Percentiles rank a stretch among this genome's conserved stretches.
These are phyloP conservation scores for Haplosporangium sp. DNA, from an alignment of 371 early-diverging fungal genomes.

Conservation along the genomic window DNA sequence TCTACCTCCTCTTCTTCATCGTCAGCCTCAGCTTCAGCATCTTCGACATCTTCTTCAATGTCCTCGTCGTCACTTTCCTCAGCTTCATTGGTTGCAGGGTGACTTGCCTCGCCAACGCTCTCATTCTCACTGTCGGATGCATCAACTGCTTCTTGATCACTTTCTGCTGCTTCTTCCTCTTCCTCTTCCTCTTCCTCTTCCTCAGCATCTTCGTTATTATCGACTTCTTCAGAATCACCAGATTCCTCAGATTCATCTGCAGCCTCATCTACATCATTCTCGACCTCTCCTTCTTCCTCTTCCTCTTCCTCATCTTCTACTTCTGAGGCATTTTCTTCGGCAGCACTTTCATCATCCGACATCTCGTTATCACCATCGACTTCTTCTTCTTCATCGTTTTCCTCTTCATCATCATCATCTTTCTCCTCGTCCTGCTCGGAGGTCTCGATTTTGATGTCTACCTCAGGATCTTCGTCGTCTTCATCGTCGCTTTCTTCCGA, in stretches of 20 bases:
- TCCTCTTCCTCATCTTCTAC: slow-evolving; percentile 6
- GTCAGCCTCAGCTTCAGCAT: slow-evolving; percentile 1
- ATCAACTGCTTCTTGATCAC: slow-evolving; percentile 3
- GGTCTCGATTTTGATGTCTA: slow-evolving; percentile 15
- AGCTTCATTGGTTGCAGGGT: background rate
- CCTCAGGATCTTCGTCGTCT: slow-evolving; percentile 18
- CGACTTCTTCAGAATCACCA: slow-evolving; percentile 6
- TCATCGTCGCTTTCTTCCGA: slow-evolving; percentile 11
- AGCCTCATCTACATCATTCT: background rate
- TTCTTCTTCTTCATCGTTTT: background rate
- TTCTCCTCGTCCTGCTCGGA: background rate
- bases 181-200: slow-evolving; percentile 7
- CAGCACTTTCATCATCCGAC: background rate
- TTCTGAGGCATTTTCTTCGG: slow-evolving; percentile 10
- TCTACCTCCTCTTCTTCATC: slow-evolving; percentile 17
- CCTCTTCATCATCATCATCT: slow-evolving; percentile 3
- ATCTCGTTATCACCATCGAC: background rate
- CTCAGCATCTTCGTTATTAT: slow-evolving; percentile 19
- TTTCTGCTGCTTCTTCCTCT: background rate
- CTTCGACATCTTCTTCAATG: background rate
- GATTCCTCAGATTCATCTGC: background rate
- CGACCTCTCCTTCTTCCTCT: background rate
- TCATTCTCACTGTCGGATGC: slow-evolving; percentile 1
- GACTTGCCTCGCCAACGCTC: background rate
- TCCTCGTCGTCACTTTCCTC: background rate